Evolutionary conservation across 2,329 filamentous ascomycete species (phyloP), one percentile per base, ranked within the genome.

Genomic region (Coniochaeta sp.): DNA sequence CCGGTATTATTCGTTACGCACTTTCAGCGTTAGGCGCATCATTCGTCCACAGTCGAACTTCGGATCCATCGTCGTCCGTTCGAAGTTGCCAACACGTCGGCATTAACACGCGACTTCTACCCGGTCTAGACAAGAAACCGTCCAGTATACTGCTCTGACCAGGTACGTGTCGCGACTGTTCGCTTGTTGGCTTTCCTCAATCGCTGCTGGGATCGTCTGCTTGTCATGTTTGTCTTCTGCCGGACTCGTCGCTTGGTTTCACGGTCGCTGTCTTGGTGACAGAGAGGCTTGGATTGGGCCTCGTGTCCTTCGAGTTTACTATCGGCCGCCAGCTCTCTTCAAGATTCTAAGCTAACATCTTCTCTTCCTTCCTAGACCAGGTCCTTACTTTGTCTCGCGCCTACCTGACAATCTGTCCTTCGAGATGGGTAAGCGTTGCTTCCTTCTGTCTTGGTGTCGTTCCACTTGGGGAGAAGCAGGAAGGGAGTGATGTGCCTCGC

Each of bases 391-490:
- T 46, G 22, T 18, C 45, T 50, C 55, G 58, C 51, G 22, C 60
- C 58, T 60, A 62, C 55, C 56, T 47, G 48, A 55, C 53, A 22
- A 53, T 57, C 42, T 35, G 35, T 48, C 58, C 63, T 64, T 68
- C 66, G 63, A 62, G 68, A 75, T 75, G 72, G 71, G 72, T 75
- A 75, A 75, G 72, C 67, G 20, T 22, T 18, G 65, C 64, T 60
- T 61, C 62, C 59, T 61, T 57, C 52, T 55, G 42, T 61, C 26
- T 31, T 3, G 10, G n/a, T 12, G 26, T 18, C 26, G 18, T 31
- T 10, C n/a, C 14, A 31, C 30, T 7, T 48, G 45, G 20, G 45
- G 26, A n/a, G n/a, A 14, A 20, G 45, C n/a, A 48, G 45, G 24
- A 30, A n/a, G 45, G 24, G 26, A 30, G 45, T 20, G 35, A 58